Conservation (phyloP, 192 early-diverging fungal species). For the Radiomyces spectabilis region DNA sequence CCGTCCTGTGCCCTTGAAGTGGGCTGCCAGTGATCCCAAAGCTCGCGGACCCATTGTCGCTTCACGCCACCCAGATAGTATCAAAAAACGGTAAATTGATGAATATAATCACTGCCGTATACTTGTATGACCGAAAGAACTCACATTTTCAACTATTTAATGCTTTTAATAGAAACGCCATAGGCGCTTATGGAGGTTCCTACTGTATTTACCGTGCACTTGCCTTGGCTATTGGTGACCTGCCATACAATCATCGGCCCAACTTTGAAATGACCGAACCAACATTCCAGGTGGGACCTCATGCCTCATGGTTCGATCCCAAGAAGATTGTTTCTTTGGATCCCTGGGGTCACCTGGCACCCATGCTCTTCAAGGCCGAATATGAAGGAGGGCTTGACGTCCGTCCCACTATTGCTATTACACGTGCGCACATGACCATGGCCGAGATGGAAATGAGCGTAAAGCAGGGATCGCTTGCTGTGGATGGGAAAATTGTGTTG, state of each 20-base stretch:
- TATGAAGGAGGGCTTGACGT: slow-evolving; percentile 71
- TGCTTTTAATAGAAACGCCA: slow-evolving; percentile 64
- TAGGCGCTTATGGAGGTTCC: slow-evolving; percentile 88
- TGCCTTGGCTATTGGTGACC: slow-evolving; percentile 84
- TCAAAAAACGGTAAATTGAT: slow-evolving; percentile 56
- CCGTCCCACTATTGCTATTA: slow-evolving; percentile 86
- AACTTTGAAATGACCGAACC: slow-evolving; percentile 86
- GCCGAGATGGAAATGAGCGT: slow-evolving; percentile 81
- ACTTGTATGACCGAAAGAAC: no score
- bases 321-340: slow-evolving; percentile 91
- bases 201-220: slow-evolving; percentile 90
- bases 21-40: slow-evolving; percentile 67
- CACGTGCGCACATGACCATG: slow-evolving; percentile 92
- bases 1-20: slow-evolving; percentile 66
- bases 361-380: slow-evolving; percentile 50
- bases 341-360: slow-evolving; percentile 82
- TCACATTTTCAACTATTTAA: neutral
- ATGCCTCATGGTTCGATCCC: slow-evolving; percentile 73
- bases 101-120: no score
- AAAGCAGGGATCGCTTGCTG: slow-evolving; percentile 45
- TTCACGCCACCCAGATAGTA: slow-evolving; percentile 64
- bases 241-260: slow-evolving; percentile 77
- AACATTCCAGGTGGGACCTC: slow-evolving; percentile 71
- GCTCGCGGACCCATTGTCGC: slow-evolving; percentile 82
- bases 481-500: slow-evolving; percentile 81